Evolutionary conservation across 2,329 filamentous ascomycete species (phyloP).

Genomic region (Neofusicoccum ribis): DNA sequence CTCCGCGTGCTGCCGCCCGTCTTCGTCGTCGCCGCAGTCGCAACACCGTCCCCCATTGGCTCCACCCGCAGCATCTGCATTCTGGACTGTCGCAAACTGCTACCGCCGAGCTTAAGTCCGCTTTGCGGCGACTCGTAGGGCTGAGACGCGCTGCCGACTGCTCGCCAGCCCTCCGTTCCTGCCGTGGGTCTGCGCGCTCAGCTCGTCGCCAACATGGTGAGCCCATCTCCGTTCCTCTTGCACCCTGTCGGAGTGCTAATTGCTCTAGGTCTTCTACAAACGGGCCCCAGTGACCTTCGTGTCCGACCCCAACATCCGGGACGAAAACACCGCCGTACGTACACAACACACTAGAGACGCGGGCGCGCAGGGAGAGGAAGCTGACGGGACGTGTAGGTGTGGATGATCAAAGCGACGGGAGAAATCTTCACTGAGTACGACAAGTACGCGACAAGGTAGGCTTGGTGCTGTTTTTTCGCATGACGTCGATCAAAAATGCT

Average conservation of each 20-base stretch:
- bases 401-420: slow-evolving; percentile 85
- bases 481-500: background rate
- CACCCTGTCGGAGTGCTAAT: slow-evolving; percentile 26
- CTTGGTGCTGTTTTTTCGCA: slow-evolving; percentile 22
- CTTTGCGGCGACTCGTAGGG: slow-evolving; percentile 18
- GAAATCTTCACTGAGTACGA: slow-evolving; percentile 91
- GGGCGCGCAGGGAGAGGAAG: slow-evolving; percentile 16
- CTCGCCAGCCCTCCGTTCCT: background rate
- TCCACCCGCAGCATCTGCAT: background rate
- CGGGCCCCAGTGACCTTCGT: slow-evolving; percentile 89
- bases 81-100: background rate
- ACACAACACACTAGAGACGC: slow-evolving; percentile 18
- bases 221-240: slow-evolving; percentile 4
- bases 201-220: slow-evolving; percentile 35
- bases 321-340: slow-evolving; percentile 80
- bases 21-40: slow-evolving; percentile 10
- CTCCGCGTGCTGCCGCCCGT: slow-evolving; percentile 19
- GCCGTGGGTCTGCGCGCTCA: slow-evolving; percentile 6
- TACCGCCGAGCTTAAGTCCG: slow-evolving; percentile 19
- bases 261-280: slow-evolving; percentile 82
- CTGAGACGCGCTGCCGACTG: slow-evolving; percentile 16
- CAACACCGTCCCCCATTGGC: slow-evolving; percentile 2
- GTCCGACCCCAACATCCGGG: slow-evolving; percentile 68
- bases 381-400: slow-evolving; percentile 63
- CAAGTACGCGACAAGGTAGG: slow-evolving; percentile 79